Evolutionary conservation across 805 yeast species (phyloP).

Genomic region (Lachancea lanzarotensis): DNA sequence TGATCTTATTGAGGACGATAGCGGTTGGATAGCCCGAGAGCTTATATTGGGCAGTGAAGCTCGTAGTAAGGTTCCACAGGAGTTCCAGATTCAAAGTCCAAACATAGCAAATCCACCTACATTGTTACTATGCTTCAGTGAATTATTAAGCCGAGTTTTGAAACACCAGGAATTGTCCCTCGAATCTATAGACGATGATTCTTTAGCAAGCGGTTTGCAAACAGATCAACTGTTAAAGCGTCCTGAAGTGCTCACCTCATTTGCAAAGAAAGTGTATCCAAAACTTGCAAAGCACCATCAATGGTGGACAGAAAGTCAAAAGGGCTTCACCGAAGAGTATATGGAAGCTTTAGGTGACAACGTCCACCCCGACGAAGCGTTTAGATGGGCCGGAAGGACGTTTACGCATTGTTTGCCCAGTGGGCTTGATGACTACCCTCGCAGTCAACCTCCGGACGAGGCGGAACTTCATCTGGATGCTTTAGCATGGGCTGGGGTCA

Average conservation of each 20-base stretch:
- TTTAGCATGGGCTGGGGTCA: slow-evolving; percentile 87
- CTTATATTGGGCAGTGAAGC: slow-evolving; percentile 90
- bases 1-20: slow-evolving; percentile 62
- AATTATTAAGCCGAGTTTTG: slow-evolving; percentile 44
- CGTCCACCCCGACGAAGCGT: slow-evolving; percentile 53
- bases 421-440: slow-evolving; percentile 93
- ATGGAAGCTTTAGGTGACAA: slow-evolving; percentile 30
- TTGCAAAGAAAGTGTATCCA: slow-evolving; percentile 67
- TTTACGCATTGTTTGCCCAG: slow-evolving; percentile 79
- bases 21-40: slow-evolving; percentile 97
- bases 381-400: slow-evolving; percentile 92
- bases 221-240: slow-evolving; percentile 50
- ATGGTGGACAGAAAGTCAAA: slow-evolving; percentile 79
- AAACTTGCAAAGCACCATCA: slow-evolving; percentile 68
- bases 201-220: slow-evolving; percentile 20
- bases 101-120: slow-evolving; percentile 95
- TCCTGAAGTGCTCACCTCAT: slow-evolving; percentile 52
- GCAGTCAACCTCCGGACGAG: slow-evolving; percentile 70
- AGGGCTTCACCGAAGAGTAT: slow-evolving; percentile 66
- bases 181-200: slow-evolving; percentile 4
- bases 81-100: slow-evolving; percentile 81
- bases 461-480: slow-evolving; percentile 90
- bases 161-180: slow-evolving; percentile 11
- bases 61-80: slow-evolving; percentile 76
- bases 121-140: slow-evolving; percentile 63